Evolutionary conservation across 2,329 filamentous ascomycete species (phyloP).

Genomic region (Geosmithia morbida): DNA sequence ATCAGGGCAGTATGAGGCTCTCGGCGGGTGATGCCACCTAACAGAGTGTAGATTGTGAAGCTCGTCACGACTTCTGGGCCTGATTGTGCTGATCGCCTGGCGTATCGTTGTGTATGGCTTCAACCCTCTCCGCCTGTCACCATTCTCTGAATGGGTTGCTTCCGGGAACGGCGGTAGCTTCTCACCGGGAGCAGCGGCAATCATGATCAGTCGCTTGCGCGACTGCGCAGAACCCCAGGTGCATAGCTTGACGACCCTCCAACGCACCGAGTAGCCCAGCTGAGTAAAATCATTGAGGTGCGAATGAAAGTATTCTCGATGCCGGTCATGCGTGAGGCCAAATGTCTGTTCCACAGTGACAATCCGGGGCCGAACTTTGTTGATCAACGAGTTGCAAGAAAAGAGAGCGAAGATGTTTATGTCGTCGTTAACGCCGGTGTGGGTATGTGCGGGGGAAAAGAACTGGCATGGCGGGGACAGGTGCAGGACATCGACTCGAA

Average conservation of each 20-base stretch:
- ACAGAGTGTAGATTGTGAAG: constrained; percentile 22
- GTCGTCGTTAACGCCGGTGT: constrained; percentile 53
- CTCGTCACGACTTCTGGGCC: constrained; percentile 10
- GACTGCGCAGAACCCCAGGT: constrained; percentile 36
- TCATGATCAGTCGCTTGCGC: constrained; percentile 37
- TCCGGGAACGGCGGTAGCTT: constrained; percentile 49
- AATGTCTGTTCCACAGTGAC: constrained; percentile 71
- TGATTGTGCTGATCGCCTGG: constrained; percentile 22
- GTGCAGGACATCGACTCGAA: constrained; percentile 54
- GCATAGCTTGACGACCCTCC: constrained; percentile 42
- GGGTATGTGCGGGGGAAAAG: constrained; percentile 60
- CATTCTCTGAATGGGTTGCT: constrained; percentile 38
- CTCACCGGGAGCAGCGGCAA: constrained; percentile 55
- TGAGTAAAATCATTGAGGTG: constrained; percentile 51
- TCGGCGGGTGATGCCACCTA: constrained; percentile 12
- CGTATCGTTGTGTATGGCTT: constrained; percentile 28
- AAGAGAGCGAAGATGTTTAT: constrained; percentile 49
- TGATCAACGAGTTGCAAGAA: constrained; percentile 38
- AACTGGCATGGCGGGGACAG: constrained; percentile 66
- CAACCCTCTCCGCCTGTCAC: constrained; percentile 12
- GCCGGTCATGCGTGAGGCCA: constrained; percentile 42
- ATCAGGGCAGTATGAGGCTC: constrained; percentile 28
- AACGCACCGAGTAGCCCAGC: constrained; percentile 54
- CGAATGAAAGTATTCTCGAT: constrained; percentile 39
- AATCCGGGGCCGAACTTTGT: constrained; percentile 46